Conservation (phyloP, 2,329 filamentous ascomycete species). For the Metarhizium rileyi region DNA sequence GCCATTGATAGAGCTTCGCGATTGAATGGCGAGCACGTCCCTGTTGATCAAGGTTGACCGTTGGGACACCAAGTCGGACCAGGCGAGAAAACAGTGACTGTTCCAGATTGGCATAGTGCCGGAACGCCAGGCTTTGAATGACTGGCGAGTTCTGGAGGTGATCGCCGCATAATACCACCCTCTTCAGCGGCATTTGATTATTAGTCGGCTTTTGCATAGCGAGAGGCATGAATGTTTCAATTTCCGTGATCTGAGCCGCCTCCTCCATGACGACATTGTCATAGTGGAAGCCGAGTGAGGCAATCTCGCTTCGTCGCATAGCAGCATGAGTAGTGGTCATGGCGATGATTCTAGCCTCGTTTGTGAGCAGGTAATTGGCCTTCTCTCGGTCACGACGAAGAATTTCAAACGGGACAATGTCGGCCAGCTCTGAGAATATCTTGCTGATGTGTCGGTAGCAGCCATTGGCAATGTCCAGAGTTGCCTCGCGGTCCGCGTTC, state of each 20-base stretch:
- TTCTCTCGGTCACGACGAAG: slow-evolving; percentile 82
- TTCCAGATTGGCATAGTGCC: slow-evolving; percentile 90
- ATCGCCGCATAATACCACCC: slow-evolving; percentile 88
- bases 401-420: slow-evolving; percentile 92
- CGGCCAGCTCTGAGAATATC: slow-evolving; percentile 85
- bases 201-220: slow-evolving; percentile 77
- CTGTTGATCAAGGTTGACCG: slow-evolving; percentile 84
- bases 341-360: slow-evolving; percentile 92
- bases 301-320: slow-evolving; percentile 86
- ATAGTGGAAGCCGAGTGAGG: slow-evolving; percentile 86
- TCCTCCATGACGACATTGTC: slow-evolving; percentile 99
- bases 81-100: slow-evolving; percentile 91
- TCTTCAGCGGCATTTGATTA: slow-evolving; percentile 66
- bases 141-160: slow-evolving; percentile 96
- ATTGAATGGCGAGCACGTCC: slow-evolving; percentile 82
- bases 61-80: slow-evolving; percentile 84
- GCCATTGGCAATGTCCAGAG: slow-evolving; percentile 68
- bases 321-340: slow-evolving; percentile 99
- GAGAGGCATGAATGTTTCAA: slow-evolving; percentile 91
- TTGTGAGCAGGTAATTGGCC: slow-evolving; percentile 89
- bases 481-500: slow-evolving; percentile 52
- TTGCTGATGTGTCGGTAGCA: slow-evolving; percentile 84
- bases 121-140: slow-evolving; percentile 87
- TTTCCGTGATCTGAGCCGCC: slow-evolving; percentile 93
- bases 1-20: slow-evolving; percentile 85